These are phyloP conservation scores for Amoebophrya sp. DNA, from an alignment of 169 alveolate species.

Conservation along the genomic window DNA sequence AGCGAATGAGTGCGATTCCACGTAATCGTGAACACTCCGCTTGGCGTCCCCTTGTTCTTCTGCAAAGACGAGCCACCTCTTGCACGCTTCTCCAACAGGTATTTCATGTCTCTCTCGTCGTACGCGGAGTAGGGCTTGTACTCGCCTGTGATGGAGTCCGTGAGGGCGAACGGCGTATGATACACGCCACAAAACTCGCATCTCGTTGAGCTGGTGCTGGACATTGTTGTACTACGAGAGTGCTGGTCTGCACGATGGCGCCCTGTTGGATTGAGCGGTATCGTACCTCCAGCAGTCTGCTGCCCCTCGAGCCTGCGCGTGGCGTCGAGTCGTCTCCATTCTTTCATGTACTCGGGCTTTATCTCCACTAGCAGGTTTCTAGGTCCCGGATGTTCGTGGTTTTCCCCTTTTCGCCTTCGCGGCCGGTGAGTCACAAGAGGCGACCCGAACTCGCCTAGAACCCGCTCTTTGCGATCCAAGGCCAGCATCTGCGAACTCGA, in stretches of 20 bases:
- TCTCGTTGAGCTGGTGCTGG: not conserved
- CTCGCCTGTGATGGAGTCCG: not conserved
- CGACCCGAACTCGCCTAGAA: not conserved
- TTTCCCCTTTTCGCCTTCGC: not conserved
- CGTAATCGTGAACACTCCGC: not conserved
- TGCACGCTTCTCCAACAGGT: not conserved
- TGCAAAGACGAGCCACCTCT: too few species aligned
- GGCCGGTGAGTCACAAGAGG: not conserved
- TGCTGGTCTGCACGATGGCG: too few species aligned
- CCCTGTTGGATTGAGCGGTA: too few species aligned
- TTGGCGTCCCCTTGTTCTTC: too few species aligned
- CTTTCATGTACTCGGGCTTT: not conserved
- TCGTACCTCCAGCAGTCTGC: too few species aligned
- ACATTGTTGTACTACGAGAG: too few species aligned
- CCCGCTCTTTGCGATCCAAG: not conserved
- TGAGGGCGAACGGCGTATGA: not conserved
- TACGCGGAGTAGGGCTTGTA: not conserved
- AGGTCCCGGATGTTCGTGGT: not conserved
- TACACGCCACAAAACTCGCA: conserved; percentile 2
- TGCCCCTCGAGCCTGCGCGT: too few species aligned
- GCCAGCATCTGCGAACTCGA: not conserved
- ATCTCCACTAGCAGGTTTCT: not conserved
- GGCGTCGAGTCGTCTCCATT: too few species aligned
- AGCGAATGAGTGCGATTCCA: not conserved
- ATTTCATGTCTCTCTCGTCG: not conserved